Conservation (phyloP, 345 rosid genomes). For the Arabidopsis arenosa region DNA sequence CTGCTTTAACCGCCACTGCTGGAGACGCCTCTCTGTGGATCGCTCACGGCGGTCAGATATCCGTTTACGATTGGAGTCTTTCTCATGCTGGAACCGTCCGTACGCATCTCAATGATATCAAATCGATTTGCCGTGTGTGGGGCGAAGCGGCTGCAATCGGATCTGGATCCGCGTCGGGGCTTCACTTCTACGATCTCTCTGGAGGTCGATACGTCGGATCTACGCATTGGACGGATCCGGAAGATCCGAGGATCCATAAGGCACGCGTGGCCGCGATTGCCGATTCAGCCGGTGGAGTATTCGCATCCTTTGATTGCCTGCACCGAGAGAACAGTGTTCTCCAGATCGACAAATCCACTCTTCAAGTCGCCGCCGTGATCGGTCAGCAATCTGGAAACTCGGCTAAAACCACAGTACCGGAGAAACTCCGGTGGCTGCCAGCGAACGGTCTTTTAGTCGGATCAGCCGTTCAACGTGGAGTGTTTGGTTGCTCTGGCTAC, state of each 20-base stretch:
- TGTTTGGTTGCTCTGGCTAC: constrained; percentile 89
- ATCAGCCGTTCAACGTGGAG: constrained; percentile 64
- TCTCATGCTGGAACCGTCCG: constrained; percentile 67
- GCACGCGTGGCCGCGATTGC: constrained; percentile 70
- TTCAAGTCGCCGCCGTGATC: constrained; percentile 61
- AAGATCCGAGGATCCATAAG: constrained; percentile 84
- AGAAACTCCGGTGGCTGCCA: constrained; percentile 79
- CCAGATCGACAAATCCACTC: constrained; percentile 80
- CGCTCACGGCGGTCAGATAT: constrained; percentile 92
- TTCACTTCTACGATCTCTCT: constrained; percentile 81
- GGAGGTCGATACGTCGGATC: constrained; percentile 66
- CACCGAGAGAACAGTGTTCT: constrained; percentile 80
- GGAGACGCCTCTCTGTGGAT: constrained; percentile 82
- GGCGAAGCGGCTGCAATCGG: constrained; percentile 71
- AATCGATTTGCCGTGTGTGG: constrained; percentile 69
- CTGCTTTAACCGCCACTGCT: constrained; percentile 65
- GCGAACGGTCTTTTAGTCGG: constrained; percentile 54
- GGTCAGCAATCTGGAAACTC: constrained; percentile 77
- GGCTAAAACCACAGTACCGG: constrained; percentile 60
- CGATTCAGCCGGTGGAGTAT: constrained; percentile 59
- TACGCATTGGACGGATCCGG: constrained; percentile 74
- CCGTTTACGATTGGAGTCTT: constrained; percentile 78
- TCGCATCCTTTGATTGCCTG: constrained; percentile 75
- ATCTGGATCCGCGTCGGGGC: constrained; percentile 67
- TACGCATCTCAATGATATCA: constrained; percentile 76